These are phyloP conservation scores for Darksidea phi DNA, from an alignment of 495 filamentous ascomycete species.

Conservation along the genomic window DNA sequence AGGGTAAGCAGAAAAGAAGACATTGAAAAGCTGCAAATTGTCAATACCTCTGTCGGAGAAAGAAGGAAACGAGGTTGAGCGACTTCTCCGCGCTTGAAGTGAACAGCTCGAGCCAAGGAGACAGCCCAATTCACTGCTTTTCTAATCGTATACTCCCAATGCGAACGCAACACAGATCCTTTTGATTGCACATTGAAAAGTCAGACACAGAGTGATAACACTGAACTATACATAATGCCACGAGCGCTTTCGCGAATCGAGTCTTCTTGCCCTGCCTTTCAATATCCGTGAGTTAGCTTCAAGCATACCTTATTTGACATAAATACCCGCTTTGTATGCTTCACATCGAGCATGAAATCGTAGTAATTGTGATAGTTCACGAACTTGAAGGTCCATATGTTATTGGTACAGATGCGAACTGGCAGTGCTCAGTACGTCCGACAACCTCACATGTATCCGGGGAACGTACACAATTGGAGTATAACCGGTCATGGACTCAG, in stretches of 20 bases:
- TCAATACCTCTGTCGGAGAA: too few relatives aligned
- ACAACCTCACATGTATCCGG: neutral
- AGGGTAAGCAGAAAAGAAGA: too few relatives aligned
- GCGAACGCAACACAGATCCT: neutral
- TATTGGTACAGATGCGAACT: constrained; percentile 4
- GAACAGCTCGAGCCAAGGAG: too few relatives aligned
- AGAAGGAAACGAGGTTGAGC: too few relatives aligned
- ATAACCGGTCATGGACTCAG: neutral
- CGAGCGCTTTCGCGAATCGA: neutral
- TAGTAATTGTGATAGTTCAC: neutral
- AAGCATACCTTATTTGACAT: too few relatives aligned
- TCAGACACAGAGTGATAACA: constrained; percentile 6
- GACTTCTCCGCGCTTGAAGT: too few relatives aligned
- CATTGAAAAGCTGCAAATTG: too few relatives aligned
- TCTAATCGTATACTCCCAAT: neutral
- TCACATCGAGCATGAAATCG: constrained; percentile 8
- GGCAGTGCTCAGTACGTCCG: neutral
- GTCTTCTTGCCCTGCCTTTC: neutral
- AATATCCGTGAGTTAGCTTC: neutral
- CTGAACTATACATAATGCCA: neutral
- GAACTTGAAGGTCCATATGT: neutral
- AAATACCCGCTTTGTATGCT: constrained; percentile 8
- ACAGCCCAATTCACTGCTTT: too few relatives aligned
- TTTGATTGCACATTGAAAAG: constrained; percentile 6
- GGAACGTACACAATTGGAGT: neutral